A percentile compares a stretch with the other conserved stretches of the same genome.
Conservation (phyloP, 2,329 filamentous ascomycete genomes). For the Cladosporium sp. region DNA sequence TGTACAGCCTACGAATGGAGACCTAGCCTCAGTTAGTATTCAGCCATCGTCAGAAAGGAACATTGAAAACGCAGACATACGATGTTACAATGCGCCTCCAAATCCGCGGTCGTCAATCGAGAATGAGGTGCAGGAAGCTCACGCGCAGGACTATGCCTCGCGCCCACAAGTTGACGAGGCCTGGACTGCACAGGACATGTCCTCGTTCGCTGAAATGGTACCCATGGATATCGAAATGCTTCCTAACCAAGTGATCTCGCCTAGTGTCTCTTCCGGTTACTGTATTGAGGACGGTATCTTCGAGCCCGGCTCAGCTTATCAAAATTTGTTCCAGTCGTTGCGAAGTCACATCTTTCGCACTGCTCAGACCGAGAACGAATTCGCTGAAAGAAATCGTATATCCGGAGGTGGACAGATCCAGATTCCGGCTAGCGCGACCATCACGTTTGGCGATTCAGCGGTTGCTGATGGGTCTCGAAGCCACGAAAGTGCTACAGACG, state of each 20-base stretch:
- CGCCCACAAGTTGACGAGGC: not conserved
- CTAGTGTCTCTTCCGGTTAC: conserved; percentile 1
- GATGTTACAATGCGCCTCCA: too few relatives aligned
- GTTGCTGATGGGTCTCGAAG: not conserved
- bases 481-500: conserved; percentile 14
- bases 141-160: not conserved
- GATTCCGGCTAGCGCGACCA: not conserved
- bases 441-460: not conserved
- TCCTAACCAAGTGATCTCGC: not conserved
- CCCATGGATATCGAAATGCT: not conserved
- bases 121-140: not conserved
- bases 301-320: conserved; percentile 16
- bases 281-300: conserved; percentile 17
- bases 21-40: too few relatives aligned
- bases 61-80: too few relatives aligned
- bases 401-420: not conserved
- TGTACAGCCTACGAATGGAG: too few relatives aligned
- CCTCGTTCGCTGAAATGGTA: not conserved
- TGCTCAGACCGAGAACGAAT: conserved; percentile 1
- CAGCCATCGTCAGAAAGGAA: too few relatives aligned
- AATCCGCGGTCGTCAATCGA: not conserved
- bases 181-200: not conserved
- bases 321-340: conserved; percentile 14
- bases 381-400: not conserved
- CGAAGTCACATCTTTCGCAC: conserved; percentile 15